Evolutionary conservation across 2,329 filamentous ascomycete species (phyloP), one percentile per base, ranked within the genome.

Genomic region (Nigrospora sphaerica): DNA sequence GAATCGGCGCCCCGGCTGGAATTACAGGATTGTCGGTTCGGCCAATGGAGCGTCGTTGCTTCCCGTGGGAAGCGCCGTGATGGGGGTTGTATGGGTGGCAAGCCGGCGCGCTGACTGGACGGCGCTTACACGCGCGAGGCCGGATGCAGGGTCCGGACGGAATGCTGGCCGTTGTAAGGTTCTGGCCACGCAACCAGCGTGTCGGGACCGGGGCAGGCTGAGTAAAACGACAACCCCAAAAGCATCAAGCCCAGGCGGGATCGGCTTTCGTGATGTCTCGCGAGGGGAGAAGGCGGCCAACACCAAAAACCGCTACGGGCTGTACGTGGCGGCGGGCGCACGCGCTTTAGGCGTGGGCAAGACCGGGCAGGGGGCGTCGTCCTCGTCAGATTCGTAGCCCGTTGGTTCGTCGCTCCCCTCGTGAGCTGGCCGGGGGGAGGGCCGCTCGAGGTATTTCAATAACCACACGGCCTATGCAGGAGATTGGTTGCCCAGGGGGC

Each of bases 41-140:
- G 17, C 43, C 36, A 39, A 39, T 33, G 32, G 12, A 33, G 19
- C 16, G 35, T 18, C 17, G 17, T 42, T n/a, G 12, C 31, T 32
- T 33, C 35, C 12, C 23, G 32, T 36, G 23, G 12, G 36, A 39
- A 45, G 43, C 43, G 43, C 43, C 43, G 43, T 39, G 43, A 33
- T 39, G 14, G 23, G 31, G 10, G 12, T 9, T 16, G 32, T 16
- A 18, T 17, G n/a, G 19, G 39, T 18, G 23, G 19, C 13, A 33
- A 12, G 32, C 11, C 23, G 34, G 33, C 9, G 16, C 31, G 42
- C 42, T 44, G 34, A 38, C 42, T 16, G 33, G 33, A 14, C 35
- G 42, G 33, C 35, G 42, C 33, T 44, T 44, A 38, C 32, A 34
- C 19, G 40, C 40, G 40, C 32, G 17, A n/a, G 38, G 32, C n/a